Evolutionary conservation across 306 rosid species (phyloP).

Genomic region (Abrus pulchellus): DNA sequence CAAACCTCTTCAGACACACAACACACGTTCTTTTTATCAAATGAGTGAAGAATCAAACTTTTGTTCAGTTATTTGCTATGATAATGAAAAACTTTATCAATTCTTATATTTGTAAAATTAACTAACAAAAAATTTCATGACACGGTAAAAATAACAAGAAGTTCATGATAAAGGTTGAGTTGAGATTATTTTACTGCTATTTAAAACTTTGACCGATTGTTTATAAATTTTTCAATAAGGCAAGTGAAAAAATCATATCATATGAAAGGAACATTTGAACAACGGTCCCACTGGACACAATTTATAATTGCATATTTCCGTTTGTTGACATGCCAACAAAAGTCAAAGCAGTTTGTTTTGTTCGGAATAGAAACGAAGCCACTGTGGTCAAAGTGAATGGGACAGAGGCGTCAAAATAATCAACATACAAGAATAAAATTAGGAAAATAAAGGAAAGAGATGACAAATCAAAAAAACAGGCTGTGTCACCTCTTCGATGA

Average conservation of each 20-base stretch:
- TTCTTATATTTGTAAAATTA: no score
- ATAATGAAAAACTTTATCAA: no score
- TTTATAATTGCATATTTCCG: constrained; percentile 29
- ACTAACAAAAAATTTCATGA: no score
- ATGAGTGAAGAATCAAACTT: no score
- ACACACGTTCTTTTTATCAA: no score
- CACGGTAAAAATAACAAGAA: no score
- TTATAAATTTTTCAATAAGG: background rate
- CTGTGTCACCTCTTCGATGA: constrained; percentile 18
- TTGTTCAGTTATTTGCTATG: no score
- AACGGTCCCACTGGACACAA: background rate
- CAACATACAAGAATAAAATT: background rate
- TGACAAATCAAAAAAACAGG: background rate
- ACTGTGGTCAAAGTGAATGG: constrained; percentile 18
- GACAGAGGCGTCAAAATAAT: background rate
- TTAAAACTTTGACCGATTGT: no score
- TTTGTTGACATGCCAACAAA: constrained; percentile 31
- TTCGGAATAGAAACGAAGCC: constrained; percentile 15
- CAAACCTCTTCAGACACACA: no score
- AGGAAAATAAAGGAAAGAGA: background rate
- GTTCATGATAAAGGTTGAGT: no score
- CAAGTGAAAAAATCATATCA: background rate
- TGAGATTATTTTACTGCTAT: no score
- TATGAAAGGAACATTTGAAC: constrained; percentile 40
- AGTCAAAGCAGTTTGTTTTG: constrained; percentile 40